Evolutionary conservation across 2,329 filamentous ascomycete genomes (phyloP).

Genomic region (Clonostachys byssicola): DNA sequence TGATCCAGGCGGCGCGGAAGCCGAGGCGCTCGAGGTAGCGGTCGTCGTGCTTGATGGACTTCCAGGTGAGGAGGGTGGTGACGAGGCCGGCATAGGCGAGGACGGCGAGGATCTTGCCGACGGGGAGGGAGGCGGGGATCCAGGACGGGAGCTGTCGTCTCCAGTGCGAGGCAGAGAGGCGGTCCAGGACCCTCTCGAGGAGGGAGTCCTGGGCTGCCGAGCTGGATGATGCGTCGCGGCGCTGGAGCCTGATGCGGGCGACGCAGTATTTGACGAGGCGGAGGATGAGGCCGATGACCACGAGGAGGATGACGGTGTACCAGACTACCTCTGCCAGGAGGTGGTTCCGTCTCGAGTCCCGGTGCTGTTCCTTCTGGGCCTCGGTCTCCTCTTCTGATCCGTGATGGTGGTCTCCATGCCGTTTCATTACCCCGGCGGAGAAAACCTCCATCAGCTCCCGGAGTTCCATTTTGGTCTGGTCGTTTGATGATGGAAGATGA

Average conservation of each 20-base stretch:
- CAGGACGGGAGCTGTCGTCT: too few relatives aligned
- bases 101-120: conserved; percentile 8
- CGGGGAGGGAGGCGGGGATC: conserved; percentile 1
- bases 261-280: background rate
- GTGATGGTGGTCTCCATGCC: background rate
- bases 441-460: too few relatives aligned
- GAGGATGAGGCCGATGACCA: background rate
- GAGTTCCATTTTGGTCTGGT: too few relatives aligned
- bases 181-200: background rate
- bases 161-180: background rate
- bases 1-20: conserved; percentile 17
- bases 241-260: too few relatives aligned
- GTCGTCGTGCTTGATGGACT: conserved; percentile 16
- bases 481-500: too few relatives aligned
- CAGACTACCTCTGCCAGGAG: background rate
- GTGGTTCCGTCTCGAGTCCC: background rate
- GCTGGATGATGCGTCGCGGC: too few relatives aligned
- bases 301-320: background rate
- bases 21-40: conserved; percentile 15
- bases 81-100: conserved; percentile 11
- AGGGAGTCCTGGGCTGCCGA: background rate
- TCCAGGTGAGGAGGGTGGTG: conserved; percentile 12
- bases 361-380: background rate
- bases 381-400: background rate
- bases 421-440: too few relatives aligned